Percentiles rank a stretch among this genome's conserved stretches.
Conservation (phyloP, 345 rosid genomes). For the Geranium brycei region DNA sequence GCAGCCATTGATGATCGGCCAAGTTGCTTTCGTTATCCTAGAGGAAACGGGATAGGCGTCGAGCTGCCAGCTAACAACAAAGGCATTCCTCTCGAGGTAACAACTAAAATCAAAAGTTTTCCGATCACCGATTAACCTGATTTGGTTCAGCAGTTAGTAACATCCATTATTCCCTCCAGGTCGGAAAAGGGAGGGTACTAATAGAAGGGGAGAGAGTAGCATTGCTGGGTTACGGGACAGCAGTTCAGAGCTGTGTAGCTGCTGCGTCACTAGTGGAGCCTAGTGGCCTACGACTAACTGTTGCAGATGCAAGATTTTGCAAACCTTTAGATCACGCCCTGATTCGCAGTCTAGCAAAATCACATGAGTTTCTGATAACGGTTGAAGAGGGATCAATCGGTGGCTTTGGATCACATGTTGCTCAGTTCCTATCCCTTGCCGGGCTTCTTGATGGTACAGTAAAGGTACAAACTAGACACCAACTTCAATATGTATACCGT, state of each 20-base stretch:
- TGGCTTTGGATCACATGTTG: conserved; percentile 93
- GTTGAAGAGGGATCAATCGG: conserved; percentile 97
- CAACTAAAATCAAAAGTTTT: no score
- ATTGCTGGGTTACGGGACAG: conserved; percentile 72
- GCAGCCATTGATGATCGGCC: conserved; percentile 84
- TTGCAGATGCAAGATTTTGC: conserved; percentile 88
- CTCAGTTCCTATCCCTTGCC: conserved; percentile 80
- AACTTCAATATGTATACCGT: not conserved
- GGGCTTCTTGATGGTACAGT: conserved; percentile 84
- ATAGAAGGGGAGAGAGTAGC: conserved; percentile 89
- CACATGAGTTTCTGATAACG: conserved; percentile 71
- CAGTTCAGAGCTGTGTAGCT: conserved; percentile 78
- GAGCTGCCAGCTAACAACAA: conserved; percentile 62
- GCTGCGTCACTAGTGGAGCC: conserved; percentile 49
- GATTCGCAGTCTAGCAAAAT: conserved; percentile 68
- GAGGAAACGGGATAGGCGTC: conserved; percentile 87
- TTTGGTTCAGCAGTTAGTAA: no score
- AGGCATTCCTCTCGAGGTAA: conserved; percentile 79
- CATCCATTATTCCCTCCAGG: conserved; percentile 20
- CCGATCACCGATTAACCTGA: no score
- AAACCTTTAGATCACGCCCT: conserved; percentile 73
- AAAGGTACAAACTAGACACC: conserved; percentile 36
- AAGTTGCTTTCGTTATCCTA: conserved; percentile 87
- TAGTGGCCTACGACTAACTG: conserved; percentile 44
- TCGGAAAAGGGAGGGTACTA: conserved; percentile 73